These are phyloP conservation scores for Dovyalis caffra DNA, from an alignment of 345 rosid species.

Conservation along the genomic window DNA sequence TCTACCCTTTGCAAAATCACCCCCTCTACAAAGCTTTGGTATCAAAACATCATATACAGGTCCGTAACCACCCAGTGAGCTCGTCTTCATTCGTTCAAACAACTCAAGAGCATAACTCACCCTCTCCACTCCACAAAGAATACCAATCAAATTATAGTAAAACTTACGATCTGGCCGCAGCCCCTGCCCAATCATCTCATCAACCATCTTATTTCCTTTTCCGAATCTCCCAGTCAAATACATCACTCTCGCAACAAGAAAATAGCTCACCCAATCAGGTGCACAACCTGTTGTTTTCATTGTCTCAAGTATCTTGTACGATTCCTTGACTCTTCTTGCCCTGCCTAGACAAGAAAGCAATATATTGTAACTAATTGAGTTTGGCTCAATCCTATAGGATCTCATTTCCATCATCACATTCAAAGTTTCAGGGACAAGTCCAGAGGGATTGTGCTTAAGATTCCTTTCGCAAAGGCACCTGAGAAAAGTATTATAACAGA, in stretches of 20 bases:
- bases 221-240: constrained; percentile 83
- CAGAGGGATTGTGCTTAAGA: constrained; percentile 64
- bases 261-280: constrained; percentile 72
- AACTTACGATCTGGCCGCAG: constrained; percentile 58
- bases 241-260: constrained; percentile 68
- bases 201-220: constrained; percentile 67
- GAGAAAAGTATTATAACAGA: constrained; percentile 69
- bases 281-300: constrained; percentile 66
- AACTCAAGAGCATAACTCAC: constrained; percentile 62
- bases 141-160: constrained; percentile 67
- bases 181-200: constrained; percentile 69
- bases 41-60: constrained; percentile 70
- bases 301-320: constrained; percentile 54
- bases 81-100: constrained; percentile 71
- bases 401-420: constrained; percentile 91
- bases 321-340: constrained; percentile 76
- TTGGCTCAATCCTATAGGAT: constrained; percentile 52
- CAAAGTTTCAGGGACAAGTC: constrained; percentile 79
- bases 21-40: constrained; percentile 75
- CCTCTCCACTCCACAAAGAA: constrained; percentile 79
- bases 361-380: constrained; percentile 62
- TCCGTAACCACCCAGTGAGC: constrained; percentile 56
- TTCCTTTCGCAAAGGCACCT: constrained; percentile 71
- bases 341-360: constrained; percentile 76
- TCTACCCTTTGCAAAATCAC: constrained; percentile 67